Evolutionary conservation across 345 rosid genomes (phyloP).

Genomic region (Eucalyptus sp.): DNA sequence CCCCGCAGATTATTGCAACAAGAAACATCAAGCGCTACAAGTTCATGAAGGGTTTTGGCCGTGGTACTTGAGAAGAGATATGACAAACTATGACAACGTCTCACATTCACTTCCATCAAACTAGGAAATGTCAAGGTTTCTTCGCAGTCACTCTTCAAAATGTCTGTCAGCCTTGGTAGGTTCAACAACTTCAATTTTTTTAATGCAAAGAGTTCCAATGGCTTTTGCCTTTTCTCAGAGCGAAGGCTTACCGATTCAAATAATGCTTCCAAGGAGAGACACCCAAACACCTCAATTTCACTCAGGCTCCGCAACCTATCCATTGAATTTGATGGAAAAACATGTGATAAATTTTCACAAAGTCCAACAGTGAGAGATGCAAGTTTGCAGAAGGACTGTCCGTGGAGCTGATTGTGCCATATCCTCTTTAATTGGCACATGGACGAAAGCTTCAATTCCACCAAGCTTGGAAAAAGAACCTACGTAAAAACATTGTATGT

Average conservation of each 20-base stretch:
- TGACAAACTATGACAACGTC: neutral
- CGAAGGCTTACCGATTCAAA: rapidly evolving
- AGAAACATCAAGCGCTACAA: rapidly evolving
- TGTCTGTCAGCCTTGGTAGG: neutral
- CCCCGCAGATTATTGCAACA: rapidly evolving
- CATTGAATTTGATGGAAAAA: neutral
- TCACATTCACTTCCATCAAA: rapidly evolving
- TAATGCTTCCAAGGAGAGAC: neutral
- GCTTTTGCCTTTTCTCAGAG: rapidly evolving
- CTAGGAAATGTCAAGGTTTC: neutral
- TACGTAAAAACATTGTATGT: rapidly evolving
- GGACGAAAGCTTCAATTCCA: neutral
- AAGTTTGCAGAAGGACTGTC: neutral
- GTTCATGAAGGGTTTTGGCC: neutral
- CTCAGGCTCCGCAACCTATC: rapidly evolving
- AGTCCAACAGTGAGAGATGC: neutral
- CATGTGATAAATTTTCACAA: neutral
- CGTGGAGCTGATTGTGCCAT: neutral
- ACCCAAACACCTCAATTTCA: rapidly evolving
- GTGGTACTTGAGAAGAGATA: neutral
- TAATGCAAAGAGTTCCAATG: rapidly evolving
- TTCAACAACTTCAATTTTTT: rapidly evolving
- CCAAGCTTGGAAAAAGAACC: neutral
- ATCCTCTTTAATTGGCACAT: neutral
- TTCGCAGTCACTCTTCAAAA: neutral